Evolutionary conservation across 2,329 filamentous ascomycete species (phyloP).

Genomic region (Byssothecium circinans): DNA sequence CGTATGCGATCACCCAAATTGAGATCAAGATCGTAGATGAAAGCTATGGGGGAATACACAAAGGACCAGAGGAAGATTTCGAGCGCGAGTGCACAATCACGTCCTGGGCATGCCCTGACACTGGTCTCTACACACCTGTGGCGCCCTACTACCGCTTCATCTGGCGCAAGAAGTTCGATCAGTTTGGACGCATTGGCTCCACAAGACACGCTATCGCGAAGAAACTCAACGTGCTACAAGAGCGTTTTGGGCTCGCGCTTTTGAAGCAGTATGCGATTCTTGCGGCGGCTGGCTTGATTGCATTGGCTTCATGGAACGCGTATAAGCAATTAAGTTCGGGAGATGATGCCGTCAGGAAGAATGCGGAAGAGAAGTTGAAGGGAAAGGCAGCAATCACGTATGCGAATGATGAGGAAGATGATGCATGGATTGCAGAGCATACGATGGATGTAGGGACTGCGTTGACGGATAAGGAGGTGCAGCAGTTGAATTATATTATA

Average conservation of each 20-base stretch:
- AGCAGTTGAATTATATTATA: conserved; percentile 1
- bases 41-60: conserved; percentile 4
- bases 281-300: conserved; percentile 1
- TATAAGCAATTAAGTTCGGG: background rate
- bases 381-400: background rate
- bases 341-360: background rate
- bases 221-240: conserved; percentile 8
- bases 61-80: conserved; percentile 7
- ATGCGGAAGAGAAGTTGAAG: background rate
- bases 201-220: conserved; percentile 12
- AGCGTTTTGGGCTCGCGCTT: conserved; percentile 11
- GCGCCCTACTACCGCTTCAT: conserved; percentile 22
- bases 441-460: background rate
- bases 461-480: conserved; percentile 1
- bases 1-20: conserved; percentile 15
- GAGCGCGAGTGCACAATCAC: conserved; percentile 12
- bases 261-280: conserved; percentile 14
- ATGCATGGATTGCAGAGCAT: background rate
- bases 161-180: conserved; percentile 20
- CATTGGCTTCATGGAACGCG: conserved; percentile 1
- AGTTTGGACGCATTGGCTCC: conserved; percentile 21
- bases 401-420: background rate
- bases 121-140: conserved; percentile 10
- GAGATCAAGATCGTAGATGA: conserved; percentile 6
- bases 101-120: conserved; percentile 20